Evolutionary conservation across 176 grass and related monocot genomes (phyloP), one percentile per base, ranked within the genome.

Genomic region (Leersia perrieri): DNA sequence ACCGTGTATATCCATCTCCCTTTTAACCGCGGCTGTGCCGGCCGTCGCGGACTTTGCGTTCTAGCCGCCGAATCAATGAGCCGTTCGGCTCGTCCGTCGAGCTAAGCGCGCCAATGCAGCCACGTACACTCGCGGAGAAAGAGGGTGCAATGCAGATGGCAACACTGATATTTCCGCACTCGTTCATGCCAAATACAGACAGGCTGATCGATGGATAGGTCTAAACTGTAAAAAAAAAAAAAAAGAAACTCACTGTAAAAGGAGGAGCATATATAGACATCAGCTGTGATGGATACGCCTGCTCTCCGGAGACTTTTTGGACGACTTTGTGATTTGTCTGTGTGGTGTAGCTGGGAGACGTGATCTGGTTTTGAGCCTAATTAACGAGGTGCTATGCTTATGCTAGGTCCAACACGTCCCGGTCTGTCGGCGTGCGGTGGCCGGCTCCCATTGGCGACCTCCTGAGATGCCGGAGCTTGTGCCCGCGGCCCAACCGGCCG

Each of bases 221-320:
- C n/a, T n/a, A n/a, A 23, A 67, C 63, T 83, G 71, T 64, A 23
- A 84, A 84, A 82, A 63, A 18, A 22, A n/a, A n/a, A n/a, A n/a
- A n/a, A n/a, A n/a, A n/a, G n/a, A n/a, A n/a, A n/a, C n/a, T 26
- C 2, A 10, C 38, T 47, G 26, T 27, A 72, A 60, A 34, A 62
- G 49, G 53, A 84, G 61, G 47, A 7, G 73, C 47, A 42, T 68
- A 13, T 33, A 28, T 68, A 13, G 47, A 28, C 47, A 51, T 18
- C 5, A 5, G 47, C 62, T 20, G 9, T 20, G 9, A 27, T 44
- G 34, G 78, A n/a, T 70, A 38, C 1, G 3, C n/a, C n/a, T 18
- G 18, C 11, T 9, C 18, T 63, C 55, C 38, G 2, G 74, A 16
- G 14, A 71, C 53, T 38, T 49, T 68, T 32, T 5, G n/a, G 2